Base-by-base conservation (phyloP, 306 rosid species). In the Rosa chinensis region DNA sequence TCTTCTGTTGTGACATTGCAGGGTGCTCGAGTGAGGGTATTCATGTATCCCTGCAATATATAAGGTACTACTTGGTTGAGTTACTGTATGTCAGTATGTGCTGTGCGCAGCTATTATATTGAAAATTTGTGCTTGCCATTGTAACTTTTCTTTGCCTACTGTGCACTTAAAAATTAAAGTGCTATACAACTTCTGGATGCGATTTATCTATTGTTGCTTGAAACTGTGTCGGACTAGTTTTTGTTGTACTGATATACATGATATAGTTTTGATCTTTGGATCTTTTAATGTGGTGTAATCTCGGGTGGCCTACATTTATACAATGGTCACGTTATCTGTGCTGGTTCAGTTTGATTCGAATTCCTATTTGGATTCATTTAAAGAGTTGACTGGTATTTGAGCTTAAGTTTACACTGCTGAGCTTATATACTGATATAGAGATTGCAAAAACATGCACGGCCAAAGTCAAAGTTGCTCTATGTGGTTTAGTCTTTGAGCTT, bases 1-100 rank as follows among this genome's bases (percentile, higher is more conserved):
- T 73, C 5, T 9, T 25, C n/a, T 48, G 74, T 61, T 45, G 64
- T 75, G 61, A 20, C 7, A 13, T 62, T 85, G 80, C 80, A 94
- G 97, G 98, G 98, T 43, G 92, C 92, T n/a, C 84, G 89, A 13
- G 97, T 94, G 35, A 90, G 97, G 76, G 97, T 94, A 2, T 90
- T 94, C 81, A 89, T 94, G 97, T 94, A 94, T 58, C 98, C 97
- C 70, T 92, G 98, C 84, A 90, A 94, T 70, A 92, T 94, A 35
- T 92, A 70, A 92, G 91, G 97, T 94, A 79, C 55, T 70, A 25
- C 1, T 40, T 18, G 4, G 14, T 37, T 56, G 25, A 21, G 7
- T 6, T 47, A 1, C 11, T 59, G 66, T 21, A 4, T 21, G 35
- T 59, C 37, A 9, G 66, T 23, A 3, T 21, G 32, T 35, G 10